These are phyloP conservation scores for Apodospora peruviana DNA, from an alignment of 495 filamentous ascomycete species.

Conservation along the genomic window DNA sequence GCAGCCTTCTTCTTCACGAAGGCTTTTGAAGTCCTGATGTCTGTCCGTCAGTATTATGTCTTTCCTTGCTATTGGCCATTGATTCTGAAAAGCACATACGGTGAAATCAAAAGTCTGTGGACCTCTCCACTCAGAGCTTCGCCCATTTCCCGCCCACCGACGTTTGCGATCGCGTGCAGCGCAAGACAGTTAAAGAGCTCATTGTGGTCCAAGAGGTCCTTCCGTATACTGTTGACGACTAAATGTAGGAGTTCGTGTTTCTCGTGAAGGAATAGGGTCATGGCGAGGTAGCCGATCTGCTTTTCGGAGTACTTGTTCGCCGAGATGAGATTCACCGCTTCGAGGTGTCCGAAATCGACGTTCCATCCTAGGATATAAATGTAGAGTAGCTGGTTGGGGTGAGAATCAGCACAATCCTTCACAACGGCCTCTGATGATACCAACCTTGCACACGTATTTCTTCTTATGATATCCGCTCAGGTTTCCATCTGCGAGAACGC, in stretches of 20 bases:
- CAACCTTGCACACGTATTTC: slow-evolving; percentile 98
- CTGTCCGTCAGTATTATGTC: slow-evolving; percentile 12
- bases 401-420: slow-evolving; percentile 4
- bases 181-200: slow-evolving; percentile 97
- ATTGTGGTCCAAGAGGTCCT: slow-evolving; percentile 90
- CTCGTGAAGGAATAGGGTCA: slow-evolving; percentile 96
- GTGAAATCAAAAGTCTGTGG: slow-evolving; percentile 89
- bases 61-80: neutral
- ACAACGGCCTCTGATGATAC: neutral
- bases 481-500: slow-evolving; percentile 58
- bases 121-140: slow-evolving; percentile 91
- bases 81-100: slow-evolving; percentile 57
- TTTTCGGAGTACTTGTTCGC: slow-evolving; percentile 98
- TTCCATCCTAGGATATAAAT: slow-evolving; percentile 99
- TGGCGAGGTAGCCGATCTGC: slow-evolving; percentile 97
- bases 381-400: slow-evolving; percentile 67
- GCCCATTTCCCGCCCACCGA: slow-evolving; percentile 94
- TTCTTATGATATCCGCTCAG: slow-evolving; percentile 97
- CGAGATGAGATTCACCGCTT: slow-evolving; percentile 96
- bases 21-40: slow-evolving; percentile 76
- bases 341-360: slow-evolving; percentile 97
- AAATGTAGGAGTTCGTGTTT: slow-evolving; percentile 92
- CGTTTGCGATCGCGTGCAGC: slow-evolving; percentile 98
- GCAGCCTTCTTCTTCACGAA: slow-evolving; percentile 99
- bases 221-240: slow-evolving; percentile 97